Base-by-base conservation (phyloP, 2,329 filamentous ascomycete genomes). In the Phyllosticta ampelicida region DNA sequence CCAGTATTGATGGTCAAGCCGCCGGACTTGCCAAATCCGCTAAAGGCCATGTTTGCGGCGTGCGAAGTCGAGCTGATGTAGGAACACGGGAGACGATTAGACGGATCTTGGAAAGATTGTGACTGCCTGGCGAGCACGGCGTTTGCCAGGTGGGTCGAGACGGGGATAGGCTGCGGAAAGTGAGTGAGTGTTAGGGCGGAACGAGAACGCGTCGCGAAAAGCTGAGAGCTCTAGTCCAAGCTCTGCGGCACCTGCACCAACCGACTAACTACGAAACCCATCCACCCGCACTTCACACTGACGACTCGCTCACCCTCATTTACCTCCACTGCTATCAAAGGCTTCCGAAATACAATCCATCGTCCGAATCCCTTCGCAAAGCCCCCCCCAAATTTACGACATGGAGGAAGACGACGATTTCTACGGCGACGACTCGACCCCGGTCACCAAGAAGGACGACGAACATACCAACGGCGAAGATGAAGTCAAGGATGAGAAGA, bases 1-100 rank as follows among this genome's bases (percentile, higher is more conserved):
- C 74, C 75, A 19, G 80, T 82, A 65, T 82, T 83, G 65, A 82
- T 75, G 60, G 75, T 78, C 66, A 82, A 70, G 59, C 74, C 76
- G 65, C 77, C 77, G 21, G 75, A 77, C 52, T 75, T 71, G 51
- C 74, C 75, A 63, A 78, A 75, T 50, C 74, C 74, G 65, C 75
- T 64, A 70, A 73, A 59, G 19, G 57, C 44, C 57, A 59, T 59
- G 23, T n/a, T 36, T 59, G 49, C 21, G 30, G 30, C 20, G 18
- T 44, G n/a, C n/a, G 16, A 58, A 53, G 26, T 18, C 48, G 26
- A 9, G 20, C 19, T 19, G 13, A 44, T 48, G 51, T 49, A 10
- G 6, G 13, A 19, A 19, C 13, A 51, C 20, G 28, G 44, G 28
- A 8, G 50, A 20, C 1, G 23, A 18, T 30, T 26, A 3, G 23